phyloP scores from a whole-genome alignment of 176 grass and related monocot genomes.

The Bolboschoenus planiculmis region DNA sequence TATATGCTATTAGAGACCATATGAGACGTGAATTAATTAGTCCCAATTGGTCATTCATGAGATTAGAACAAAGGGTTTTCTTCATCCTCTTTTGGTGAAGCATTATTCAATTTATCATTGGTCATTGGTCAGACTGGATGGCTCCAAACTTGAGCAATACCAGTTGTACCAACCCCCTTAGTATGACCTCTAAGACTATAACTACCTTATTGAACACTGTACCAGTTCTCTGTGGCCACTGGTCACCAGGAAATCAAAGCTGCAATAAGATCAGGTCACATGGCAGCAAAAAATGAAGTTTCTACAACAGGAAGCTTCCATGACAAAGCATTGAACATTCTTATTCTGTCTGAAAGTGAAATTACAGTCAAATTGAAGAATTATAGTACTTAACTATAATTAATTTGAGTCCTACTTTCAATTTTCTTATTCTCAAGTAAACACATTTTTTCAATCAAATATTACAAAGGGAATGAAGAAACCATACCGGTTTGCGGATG shows the following conservation, averaged over 20 bases:
- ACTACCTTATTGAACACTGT: neutral
- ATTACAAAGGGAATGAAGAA: neutral
- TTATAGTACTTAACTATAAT: neutral
- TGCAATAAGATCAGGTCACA: neutral
- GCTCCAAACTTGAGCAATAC: neutral
- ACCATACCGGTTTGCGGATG: neutral
- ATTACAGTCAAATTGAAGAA: neutral
- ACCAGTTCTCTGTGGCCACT: neutral
- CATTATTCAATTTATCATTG: neutral
- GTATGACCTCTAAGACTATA: neutral
- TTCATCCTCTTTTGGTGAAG: neutral
- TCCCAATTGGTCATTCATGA: neutral
- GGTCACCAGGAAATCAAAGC: neutral
- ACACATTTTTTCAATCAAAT: neutral
- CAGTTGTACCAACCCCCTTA: neutral
- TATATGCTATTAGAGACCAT: neutral
- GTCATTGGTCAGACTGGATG: neutral
- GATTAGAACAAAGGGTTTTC: neutral
- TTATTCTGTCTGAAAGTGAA: neutral
- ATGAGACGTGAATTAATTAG: neutral
- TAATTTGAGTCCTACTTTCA: neutral
- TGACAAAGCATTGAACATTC: neutral
- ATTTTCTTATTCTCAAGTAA: neutral
- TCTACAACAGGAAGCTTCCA: neutral
- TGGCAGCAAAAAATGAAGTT: neutral